Evolutionary conservation across 1,284 basidiomycete genomes (phyloP), one percentile per base, ranked within the genome.

Genomic region (Heterobasidion annosum): DNA sequence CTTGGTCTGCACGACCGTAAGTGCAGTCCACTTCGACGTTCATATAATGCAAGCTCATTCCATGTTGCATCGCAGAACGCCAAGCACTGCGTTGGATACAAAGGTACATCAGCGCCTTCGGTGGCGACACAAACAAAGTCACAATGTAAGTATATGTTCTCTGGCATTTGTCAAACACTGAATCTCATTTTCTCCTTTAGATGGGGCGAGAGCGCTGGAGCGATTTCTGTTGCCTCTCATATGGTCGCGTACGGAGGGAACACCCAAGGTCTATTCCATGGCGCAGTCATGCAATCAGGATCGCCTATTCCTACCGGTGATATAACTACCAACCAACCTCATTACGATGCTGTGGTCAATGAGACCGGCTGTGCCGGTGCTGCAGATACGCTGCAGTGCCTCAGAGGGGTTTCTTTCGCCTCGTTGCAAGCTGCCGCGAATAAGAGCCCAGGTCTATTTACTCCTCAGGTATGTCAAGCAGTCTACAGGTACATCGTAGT

Each of bases 321-420:
- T 53, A 62, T 70, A 40, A 32, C 18, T 18, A 16, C 10, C 45
- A 58, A 60, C 2, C 70, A 73, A 40, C 43, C 45, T 10, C 61
- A 62, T 55, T 72, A 63, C 51, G 68, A 73, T 54, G 54, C 52
- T 1, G 16, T 73, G 12, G 64, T 75, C 6, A 34, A 54, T 2
- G 50, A 59, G 48, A 62, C 66, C 0, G 67, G 68, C 0, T 73
- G 73, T 61, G 35, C 58, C 0, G 58, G 59, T 7, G 57, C 69
- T 0, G 45, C 48, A 0, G 70, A 75, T 55, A 68, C 69, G 0
- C 61, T 77, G 32, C 52, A 65, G 19, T 78, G 75, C 50, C 65
- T 78, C 40, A 67, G 72, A n/a, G 56, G 59, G 12, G 69, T 68
- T 0, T 65, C 70, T 1, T 65, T 60, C 42, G 63, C 62, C 5